A percentile compares a stretch with the other conserved stretches of the same genome.
phyloP scores from a whole-genome alignment of 2,329 filamentous ascomycete species.

The Penicillium sp. region DNA sequence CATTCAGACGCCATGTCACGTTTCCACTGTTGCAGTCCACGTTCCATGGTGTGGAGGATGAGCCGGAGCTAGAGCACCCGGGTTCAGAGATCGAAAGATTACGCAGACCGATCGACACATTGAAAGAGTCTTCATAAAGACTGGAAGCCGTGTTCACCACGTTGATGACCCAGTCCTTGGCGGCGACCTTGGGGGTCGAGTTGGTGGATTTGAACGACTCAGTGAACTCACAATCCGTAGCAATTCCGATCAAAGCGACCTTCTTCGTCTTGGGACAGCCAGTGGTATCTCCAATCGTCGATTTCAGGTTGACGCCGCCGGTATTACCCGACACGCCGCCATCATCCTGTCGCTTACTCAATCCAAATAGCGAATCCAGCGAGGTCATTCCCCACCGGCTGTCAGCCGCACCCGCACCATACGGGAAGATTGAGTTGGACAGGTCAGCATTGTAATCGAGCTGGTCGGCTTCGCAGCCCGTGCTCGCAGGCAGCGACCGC shows the following conservation, averaged over 20 bases:
- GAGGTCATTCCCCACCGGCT: conserved; percentile 63
- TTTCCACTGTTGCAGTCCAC: conserved; percentile 61
- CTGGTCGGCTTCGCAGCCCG: conserved; percentile 72
- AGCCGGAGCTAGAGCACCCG: conserved; percentile 71
- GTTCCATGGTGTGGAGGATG: conserved; percentile 78
- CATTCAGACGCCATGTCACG: conserved; percentile 77
- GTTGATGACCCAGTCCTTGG: conserved; percentile 74
- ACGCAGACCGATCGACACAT: conserved; percentile 86
- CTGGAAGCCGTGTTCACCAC: conserved; percentile 85
- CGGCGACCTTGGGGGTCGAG: conserved; percentile 55
- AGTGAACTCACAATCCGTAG: conserved; percentile 90
- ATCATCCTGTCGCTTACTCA: conserved; percentile 65
- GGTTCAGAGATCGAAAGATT: conserved; percentile 78
- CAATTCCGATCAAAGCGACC: conserved; percentile 87
- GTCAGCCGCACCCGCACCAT: conserved; percentile 56
- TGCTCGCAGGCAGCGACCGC: conserved; percentile 52
- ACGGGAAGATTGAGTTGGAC: conserved; percentile 66
- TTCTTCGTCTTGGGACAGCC: conserved; percentile 90
- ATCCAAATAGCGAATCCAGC: conserved; percentile 68
- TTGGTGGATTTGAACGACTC: conserved; percentile 60
- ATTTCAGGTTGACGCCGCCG: conserved; percentile 74
- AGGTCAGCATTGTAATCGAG: conserved; percentile 76
- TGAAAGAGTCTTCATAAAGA: conserved; percentile 88
- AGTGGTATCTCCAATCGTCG: conserved; percentile 75
- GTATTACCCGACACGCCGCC: conserved; percentile 71